Evolutionary conservation across 2,329 filamentous ascomycete genomes (phyloP), one percentile per base, ranked within the genome.

Genomic region (Hypoxylon sp.): DNA sequence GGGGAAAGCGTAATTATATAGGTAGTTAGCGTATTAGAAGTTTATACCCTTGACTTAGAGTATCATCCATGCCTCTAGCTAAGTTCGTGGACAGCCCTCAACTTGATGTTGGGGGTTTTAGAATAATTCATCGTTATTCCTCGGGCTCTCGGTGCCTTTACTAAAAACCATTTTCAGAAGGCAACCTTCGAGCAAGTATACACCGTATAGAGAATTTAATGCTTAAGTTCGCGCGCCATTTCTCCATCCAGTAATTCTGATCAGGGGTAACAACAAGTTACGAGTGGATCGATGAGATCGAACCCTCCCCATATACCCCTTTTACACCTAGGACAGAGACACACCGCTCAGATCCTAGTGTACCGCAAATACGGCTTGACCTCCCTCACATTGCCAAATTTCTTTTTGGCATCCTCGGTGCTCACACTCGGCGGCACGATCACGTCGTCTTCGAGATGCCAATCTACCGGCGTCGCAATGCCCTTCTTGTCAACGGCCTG

Each of bases 401-500:
- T 80, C 73, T 84, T 83, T 81, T 88, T 85, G 26, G 87, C 87
- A 75, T 87, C 81, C 63, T 87, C 86, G 74, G 84, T 87, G 79
- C 84, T 87, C 76, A 89, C 83, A 71, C 78, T 80, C 60, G 87
- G 87, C 78, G 88, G 86, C 47, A 90, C 87, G 74, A 90, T 89
- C 70, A 89, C 87, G 77, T 90, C 87, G 37, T 76, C 73, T 63
- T 74, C 75, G 4, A 70, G 66, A 5, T 66, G 48, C 71, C 70
- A 80, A 81, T 90, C 88, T 77, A 90, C 88, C 22, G 87, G 87
- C 3, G 87, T 90, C 58, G 87, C 88, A 72, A 90, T 79, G 64
- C 82, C 80, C 81, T 88, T 81, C 82, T 87, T 87, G 80, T 90
- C 87, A 63, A 86, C 87, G 13, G 83, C 84, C 80, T 88, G 87